These are phyloP conservation scores for Globisporangium barbulae DNA, from an alignment of 352 stramenopile genomes.

Conservation along the genomic window DNA sequence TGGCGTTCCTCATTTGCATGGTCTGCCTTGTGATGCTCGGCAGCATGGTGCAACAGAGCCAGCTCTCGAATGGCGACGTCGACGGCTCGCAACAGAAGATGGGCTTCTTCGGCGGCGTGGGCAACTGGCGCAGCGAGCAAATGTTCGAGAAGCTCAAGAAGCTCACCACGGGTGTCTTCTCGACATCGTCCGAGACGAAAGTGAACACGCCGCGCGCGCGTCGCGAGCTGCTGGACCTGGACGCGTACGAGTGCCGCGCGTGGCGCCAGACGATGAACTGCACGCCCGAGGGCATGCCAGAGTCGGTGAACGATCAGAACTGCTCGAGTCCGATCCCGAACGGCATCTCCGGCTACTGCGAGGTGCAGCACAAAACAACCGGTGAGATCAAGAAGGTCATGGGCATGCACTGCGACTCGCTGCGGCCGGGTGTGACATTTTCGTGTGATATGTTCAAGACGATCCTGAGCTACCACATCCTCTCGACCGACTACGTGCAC, in stretches of 20 bases:
- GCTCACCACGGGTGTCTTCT: constrained; percentile 12
- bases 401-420: constrained; percentile 28
- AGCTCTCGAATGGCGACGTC: constrained; percentile 41
- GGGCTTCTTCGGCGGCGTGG: constrained; percentile 27
- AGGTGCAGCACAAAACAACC: constrained; percentile 25
- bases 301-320: constrained; percentile 12
- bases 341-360: constrained; percentile 28
- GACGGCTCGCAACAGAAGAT: constrained; percentile 23
- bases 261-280: constrained; percentile 22
- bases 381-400: constrained; percentile 24
- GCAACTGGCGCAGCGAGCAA: constrained; percentile 33
- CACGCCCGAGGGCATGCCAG: constrained; percentile 12
- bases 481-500: constrained; percentile 23
- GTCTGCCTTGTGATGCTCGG: constrained; percentile 48
- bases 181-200: constrained; percentile 3
- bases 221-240: constrained; percentile 22
- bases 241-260: constrained; percentile 31
- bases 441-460: constrained; percentile 20
- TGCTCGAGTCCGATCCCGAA: constrained; percentile 24
- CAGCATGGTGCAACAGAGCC: constrained; percentile 41
- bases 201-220: constrained; percentile 17
- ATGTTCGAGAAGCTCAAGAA: constrained; percentile 42
- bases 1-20: constrained; percentile 41
- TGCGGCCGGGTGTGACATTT: constrained; percentile 22
- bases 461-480: constrained; percentile 19